Evolutionary conservation across 108 stramenopile species (phyloP).

Genomic region (Poteriospumella lacustris): DNA sequence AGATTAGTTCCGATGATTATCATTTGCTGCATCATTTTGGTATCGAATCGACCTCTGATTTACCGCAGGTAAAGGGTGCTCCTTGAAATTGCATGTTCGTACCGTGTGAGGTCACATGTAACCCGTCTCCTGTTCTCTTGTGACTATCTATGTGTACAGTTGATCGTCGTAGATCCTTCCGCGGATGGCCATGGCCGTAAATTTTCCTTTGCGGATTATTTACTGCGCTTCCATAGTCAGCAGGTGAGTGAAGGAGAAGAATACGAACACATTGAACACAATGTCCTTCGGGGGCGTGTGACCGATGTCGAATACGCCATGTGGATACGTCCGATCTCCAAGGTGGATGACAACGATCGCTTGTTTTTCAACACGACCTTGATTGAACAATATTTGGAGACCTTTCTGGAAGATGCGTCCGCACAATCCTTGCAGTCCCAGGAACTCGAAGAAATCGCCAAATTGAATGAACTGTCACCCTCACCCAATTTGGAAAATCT

Average conservation of each 20-base stretch:
- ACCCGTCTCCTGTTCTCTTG: not conserved
- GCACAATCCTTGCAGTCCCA: not conserved
- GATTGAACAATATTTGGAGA: not conserved
- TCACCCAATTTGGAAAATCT: not conserved
- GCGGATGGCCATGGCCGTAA: not conserved
- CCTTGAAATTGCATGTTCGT: not conserved
- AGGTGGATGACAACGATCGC: not conserved
- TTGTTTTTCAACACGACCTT: not conserved
- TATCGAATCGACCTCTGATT: not conserved
- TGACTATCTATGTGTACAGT: not conserved
- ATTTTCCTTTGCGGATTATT: not conserved
- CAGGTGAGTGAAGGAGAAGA: not conserved
- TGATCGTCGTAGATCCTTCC: not conserved
- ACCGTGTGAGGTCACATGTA: not conserved
- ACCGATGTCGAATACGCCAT: not conserved
- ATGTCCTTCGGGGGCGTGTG: not conserved
- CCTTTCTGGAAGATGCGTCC: not conserved
- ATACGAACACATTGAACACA: not conserved
- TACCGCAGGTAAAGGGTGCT: not conserved
- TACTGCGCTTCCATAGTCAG: not conserved
- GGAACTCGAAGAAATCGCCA: not conserved
- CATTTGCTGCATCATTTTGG: not conserved
- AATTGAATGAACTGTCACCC: not conserved
- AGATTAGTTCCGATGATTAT: not conserved
- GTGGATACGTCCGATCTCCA: not conserved